Percentiles rank a stretch among this genome's conserved stretches.
phyloP scores from a whole-genome alignment of 495 filamentous ascomycete species.

The Daldinia grandis region DNA sequence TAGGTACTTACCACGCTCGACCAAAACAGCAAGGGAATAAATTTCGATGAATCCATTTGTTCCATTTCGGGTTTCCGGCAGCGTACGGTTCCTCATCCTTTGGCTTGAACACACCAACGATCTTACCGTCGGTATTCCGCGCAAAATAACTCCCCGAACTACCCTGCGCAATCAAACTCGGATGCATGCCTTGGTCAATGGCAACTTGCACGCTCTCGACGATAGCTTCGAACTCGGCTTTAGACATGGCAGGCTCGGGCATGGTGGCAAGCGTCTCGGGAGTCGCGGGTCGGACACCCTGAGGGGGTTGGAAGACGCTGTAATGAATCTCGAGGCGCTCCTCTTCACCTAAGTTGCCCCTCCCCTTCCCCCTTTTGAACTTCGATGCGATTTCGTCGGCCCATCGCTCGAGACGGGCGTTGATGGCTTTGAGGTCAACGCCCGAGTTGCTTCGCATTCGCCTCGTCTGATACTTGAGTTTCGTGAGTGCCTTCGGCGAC shows the following conservation, averaged over 20 bases:
- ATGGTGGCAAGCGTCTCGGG: slow-evolving; percentile 73
- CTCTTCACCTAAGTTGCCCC: slow-evolving; percentile 77
- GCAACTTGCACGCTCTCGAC: slow-evolving; percentile 90
- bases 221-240: slow-evolving; percentile 82
- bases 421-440: slow-evolving; percentile 98
- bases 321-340: slow-evolving; percentile 95
- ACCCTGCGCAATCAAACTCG: slow-evolving; percentile 94
- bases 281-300: slow-evolving; percentile 79
- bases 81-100: slow-evolving; percentile 99
- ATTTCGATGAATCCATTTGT: slow-evolving; percentile 93
- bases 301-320: slow-evolving; percentile 92
- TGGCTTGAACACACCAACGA: slow-evolving; percentile 97
- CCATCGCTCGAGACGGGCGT: slow-evolving; percentile 94
- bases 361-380: slow-evolving; percentile 86
- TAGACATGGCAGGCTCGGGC: slow-evolving; percentile 67
- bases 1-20: slow-evolving; percentile 73
- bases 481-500: slow-evolving; percentile 53
- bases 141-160: slow-evolving; percentile 99
- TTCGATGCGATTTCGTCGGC: slow-evolving; percentile 97
- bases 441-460: slow-evolving; percentile 82
- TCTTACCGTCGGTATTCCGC: slow-evolving; percentile 86
- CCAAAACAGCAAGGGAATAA: slow-evolving; percentile 98
- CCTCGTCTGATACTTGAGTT: slow-evolving; percentile 57
- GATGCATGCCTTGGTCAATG: slow-evolving; percentile 92
- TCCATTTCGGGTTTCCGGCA: slow-evolving; percentile 91